Base-by-base conservation (phyloP, 139 green algal species). In the Bryopsis sp. region DNA sequence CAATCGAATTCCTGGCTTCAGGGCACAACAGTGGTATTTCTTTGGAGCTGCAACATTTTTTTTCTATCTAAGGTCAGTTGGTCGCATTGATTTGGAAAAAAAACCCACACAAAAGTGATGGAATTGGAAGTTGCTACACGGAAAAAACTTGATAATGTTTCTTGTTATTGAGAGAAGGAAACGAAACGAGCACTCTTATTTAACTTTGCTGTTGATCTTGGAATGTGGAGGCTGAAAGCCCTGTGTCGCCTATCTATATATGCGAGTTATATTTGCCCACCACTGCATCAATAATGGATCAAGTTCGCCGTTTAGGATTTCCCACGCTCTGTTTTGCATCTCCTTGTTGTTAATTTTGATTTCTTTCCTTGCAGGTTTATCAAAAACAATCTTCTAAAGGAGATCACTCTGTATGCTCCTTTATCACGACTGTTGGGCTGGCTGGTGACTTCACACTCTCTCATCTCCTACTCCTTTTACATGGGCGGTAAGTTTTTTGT, bases 21-120 rank as follows among this genome's bases (percentile, higher is more conserved):
- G 84, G 1, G 78, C 78, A 1, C 83, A 91, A 80, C 88, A 93
- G 73, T 95, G 91, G 91, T 95, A 90, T 72, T 97, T 96, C 79
- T 97, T 96, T 72, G 62, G 77, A 19, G 85, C 92, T 7, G 86
- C 92, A 0, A 73, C 84, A 26, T 95, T 97, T 76, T 97, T 87
- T 81, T 72, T 96, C 39, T 96, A 98, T 67, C 73, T 92, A 29
- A 78, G 92, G 82, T 95, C 37, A 65, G 78, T 6, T 29, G 47
- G 11, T 72, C 47, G 11, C 4, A 69, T 22, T 34, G n/a, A n/a
- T n/a, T n/a, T n/a, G n/a, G n/a, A n/a, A n/a, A n/a, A n/a, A n/a
- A n/a, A n/a, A n/a, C n/a, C n/a, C n/a, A n/a, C n/a, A n/a, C n/a
- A n/a, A n/a, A n/a, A n/a, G n/a, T n/a, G n/a, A n/a, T n/a, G n/a